These are phyloP conservation scores for Thraustotheca clavata DNA, from an alignment of 352 stramenopile genomes.

Conservation along the genomic window DNA sequence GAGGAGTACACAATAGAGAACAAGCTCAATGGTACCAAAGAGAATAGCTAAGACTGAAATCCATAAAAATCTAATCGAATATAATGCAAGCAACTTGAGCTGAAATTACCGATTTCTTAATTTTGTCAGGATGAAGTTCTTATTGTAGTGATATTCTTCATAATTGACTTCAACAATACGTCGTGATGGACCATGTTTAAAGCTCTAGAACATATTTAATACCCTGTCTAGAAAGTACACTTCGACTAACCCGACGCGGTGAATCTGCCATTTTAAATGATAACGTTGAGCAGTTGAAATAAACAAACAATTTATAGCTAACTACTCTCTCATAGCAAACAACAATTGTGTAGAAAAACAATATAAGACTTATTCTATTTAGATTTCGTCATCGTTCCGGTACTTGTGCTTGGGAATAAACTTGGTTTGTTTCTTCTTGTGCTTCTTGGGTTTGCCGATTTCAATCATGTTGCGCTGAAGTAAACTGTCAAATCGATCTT, in stretches of 20 bases:
- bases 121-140: conserved; percentile 60
- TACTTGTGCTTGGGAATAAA: conserved; percentile 21
- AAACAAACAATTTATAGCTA: background rate
- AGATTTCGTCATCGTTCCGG: conserved; percentile 11
- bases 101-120: conserved; percentile 57
- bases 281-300: background rate
- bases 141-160: conserved; percentile 65
- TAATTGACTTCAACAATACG: conserved; percentile 63
- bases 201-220: conserved; percentile 26
- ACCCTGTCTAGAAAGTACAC: background rate
- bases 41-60: conserved; percentile 26
- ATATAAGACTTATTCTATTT: conserved; percentile 19
- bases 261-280: background rate
- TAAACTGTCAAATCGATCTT: conserved; percentile 79
- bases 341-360: conserved; percentile 5
- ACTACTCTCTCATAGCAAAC: conserved; percentile 4
- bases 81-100: conserved; percentile 16
- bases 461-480: conserved; percentile 84
- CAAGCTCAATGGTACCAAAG: conserved; percentile 25
- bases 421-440: conserved; percentile 50
- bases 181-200: conserved; percentile 47
- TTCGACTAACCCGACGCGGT: background rate
- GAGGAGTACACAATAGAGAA: conserved; percentile 38
- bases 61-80: conserved; percentile 38
- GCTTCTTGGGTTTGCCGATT: conserved; percentile 65